Percentiles rank a stretch among this genome's conserved stretches.
phyloP scores from a whole-genome alignment of 495 filamentous ascomycete species.

The Xeromyces bisporus region DNA sequence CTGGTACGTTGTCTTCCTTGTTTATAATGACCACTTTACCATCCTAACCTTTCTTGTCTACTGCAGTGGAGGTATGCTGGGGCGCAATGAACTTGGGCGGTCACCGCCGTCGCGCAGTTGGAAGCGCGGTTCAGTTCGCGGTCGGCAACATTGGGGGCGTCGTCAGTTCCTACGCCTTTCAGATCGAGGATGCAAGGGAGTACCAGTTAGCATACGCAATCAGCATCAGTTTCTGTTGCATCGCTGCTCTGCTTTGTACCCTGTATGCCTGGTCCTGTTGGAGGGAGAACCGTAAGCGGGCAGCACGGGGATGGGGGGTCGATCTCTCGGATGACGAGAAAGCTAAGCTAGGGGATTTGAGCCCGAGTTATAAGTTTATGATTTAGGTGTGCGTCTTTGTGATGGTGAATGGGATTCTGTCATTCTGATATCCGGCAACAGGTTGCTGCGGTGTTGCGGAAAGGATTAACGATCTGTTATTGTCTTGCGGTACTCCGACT shows the following conservation, averaged over 20 bases:
- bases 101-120: conserved; percentile 16
- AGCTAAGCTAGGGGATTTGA: neutral
- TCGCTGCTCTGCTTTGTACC: conserved; percentile 6
- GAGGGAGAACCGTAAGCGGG: conserved; percentile 2
- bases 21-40: conserved; percentile 34
- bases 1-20: conserved; percentile 46
- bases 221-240: conserved; percentile 4
- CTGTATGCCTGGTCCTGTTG: conserved; percentile 3
- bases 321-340: conserved; percentile 1
- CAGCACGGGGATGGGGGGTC: neutral
- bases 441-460: too few relatives aligned
- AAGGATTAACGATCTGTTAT: too few relatives aligned
- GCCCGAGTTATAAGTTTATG: conserved; percentile 1
- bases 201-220: conserved; percentile 20
- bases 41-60: conserved; percentile 2
- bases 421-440: too few relatives aligned
- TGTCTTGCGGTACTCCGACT: too few relatives aligned
- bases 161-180: conserved; percentile 21
- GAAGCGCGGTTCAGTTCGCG: conserved; percentile 13
- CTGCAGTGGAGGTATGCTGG: conserved; percentile 18
- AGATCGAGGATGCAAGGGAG: conserved; percentile 14
- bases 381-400: neutral
- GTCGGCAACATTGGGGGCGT: conserved; percentile 26
- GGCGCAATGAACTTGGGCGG: conserved; percentile 18
- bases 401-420: too few relatives aligned